phyloP scores from a whole-genome alignment of 768 basidiomycete species.

The Trametes cubensis region DNA sequence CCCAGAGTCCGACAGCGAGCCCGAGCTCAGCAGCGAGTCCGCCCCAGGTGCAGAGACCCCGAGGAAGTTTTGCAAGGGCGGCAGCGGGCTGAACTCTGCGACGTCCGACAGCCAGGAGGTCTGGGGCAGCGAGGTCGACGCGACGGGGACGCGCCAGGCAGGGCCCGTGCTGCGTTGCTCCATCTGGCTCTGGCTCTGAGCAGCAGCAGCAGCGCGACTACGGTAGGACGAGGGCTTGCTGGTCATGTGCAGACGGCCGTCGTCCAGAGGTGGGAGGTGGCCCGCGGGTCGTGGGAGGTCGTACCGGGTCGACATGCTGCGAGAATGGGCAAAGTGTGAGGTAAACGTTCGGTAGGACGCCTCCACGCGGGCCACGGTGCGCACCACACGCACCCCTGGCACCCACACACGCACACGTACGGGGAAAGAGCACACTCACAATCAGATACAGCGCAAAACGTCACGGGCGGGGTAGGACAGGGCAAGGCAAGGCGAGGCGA shows the following conservation, averaged over 20 bases:
- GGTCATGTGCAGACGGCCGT: constrained; percentile 12
- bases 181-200: too few relatives aligned
- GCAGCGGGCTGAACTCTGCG: constrained; percentile 2
- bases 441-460: constrained; percentile 3
- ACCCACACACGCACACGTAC: not conserved
- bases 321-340: not conserved
- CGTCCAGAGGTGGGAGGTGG: constrained; percentile 13
- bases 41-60: constrained; percentile 6
- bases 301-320: constrained; percentile 25
- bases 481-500: constrained; percentile 6
- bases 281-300: constrained; percentile 19
- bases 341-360: not conserved
- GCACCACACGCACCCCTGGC: too few relatives aligned
- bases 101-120: constrained; percentile 20
- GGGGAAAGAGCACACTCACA: constrained; percentile 2
- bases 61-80: constrained; percentile 6
- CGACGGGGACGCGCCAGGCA: constrained; percentile 11
- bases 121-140: constrained; percentile 17
- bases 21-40: constrained; percentile 17
- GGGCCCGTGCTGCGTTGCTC: not conserved
- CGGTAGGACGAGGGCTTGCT: constrained; percentile 9
- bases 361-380: not conserved
- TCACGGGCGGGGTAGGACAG: constrained; percentile 12
- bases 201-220: constrained; percentile 1
- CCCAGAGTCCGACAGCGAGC: constrained; percentile 16